phyloP scores from a whole-genome alignment of 441 rosid genomes.

The Daphne laureola region DNA sequence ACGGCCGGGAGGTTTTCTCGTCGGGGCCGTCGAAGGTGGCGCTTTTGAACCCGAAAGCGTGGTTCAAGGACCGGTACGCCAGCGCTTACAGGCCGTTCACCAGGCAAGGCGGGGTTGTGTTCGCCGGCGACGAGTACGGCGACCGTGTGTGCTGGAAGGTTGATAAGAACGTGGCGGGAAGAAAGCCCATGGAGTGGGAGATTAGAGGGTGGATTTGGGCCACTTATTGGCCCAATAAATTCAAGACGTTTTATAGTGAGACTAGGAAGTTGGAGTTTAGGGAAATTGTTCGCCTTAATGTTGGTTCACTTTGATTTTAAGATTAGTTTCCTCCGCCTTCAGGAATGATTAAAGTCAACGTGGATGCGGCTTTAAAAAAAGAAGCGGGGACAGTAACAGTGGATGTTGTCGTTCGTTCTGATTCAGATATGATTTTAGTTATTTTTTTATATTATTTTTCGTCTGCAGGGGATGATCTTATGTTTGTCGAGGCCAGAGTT shows the following conservation, averaged over 20 bases:
- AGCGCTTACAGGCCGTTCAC: conserved; percentile 72
- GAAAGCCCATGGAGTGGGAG: conserved; percentile 64
- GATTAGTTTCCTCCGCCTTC: too few relatives aligned
- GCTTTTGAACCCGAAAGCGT: conserved; percentile 55
- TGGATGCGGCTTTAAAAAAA: too few relatives aligned
- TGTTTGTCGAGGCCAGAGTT: too few relatives aligned
- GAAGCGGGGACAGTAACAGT: too few relatives aligned
- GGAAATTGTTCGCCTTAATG: conserved; percentile 47
- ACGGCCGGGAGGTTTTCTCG: conserved; percentile 78
- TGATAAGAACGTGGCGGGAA: conserved; percentile 46
- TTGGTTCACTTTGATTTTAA: conserved; percentile 22
- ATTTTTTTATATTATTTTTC: too few relatives aligned
- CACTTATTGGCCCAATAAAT: conserved; percentile 89
- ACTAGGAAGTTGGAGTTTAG: conserved; percentile 70
- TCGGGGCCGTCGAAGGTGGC: conserved; percentile 61
- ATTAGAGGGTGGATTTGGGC: conserved; percentile 79
- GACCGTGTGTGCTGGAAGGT: conserved; percentile 68
- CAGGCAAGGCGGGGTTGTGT: conserved; percentile 74
- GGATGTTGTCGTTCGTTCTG: too few relatives aligned
- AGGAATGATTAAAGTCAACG: too few relatives aligned
- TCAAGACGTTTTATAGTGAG: conserved; percentile 56
- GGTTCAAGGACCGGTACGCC: conserved; percentile 73
- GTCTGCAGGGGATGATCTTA: too few relatives aligned
- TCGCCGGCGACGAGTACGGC: conserved; percentile 79
- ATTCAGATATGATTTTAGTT: too few relatives aligned